A percentile compares a stretch with the other conserved stretches of the same genome.
phyloP scores from a whole-genome alignment of 1,284 basidiomycete genomes.

The Cutaneotrichosporon cavernicola region DNA sequence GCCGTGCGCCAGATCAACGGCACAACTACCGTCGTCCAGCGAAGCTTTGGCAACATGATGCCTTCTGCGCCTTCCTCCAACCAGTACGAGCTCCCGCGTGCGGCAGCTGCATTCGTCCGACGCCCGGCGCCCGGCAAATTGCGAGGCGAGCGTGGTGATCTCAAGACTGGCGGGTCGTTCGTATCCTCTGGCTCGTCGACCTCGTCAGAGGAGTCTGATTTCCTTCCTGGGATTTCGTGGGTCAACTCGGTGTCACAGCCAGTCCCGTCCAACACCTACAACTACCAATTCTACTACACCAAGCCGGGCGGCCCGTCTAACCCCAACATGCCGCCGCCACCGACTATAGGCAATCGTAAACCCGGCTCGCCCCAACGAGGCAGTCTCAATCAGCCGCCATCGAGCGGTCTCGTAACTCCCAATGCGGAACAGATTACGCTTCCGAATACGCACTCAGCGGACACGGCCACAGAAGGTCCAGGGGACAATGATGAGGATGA shows the following conservation, averaged over 20 bases:
- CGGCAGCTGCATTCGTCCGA: slow-evolving; percentile 25
- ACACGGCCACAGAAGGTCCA: slow-evolving; percentile 25
- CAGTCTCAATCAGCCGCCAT: neutral
- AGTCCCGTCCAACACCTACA: slow-evolving; percentile 10
- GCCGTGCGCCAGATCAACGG: slow-evolving; percentile 47
- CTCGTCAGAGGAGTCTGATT: slow-evolving; percentile 47
- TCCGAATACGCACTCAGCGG: neutral
- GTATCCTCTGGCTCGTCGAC: slow-evolving; percentile 34
- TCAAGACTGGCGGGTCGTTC: slow-evolving; percentile 23
- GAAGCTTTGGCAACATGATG: slow-evolving; percentile 20
- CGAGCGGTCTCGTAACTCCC: slow-evolving; percentile 8
- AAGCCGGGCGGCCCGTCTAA: slow-evolving; percentile 8
- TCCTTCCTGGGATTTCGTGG: slow-evolving; percentile 49
- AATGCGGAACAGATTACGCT: neutral
- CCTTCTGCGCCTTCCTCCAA: slow-evolving; percentile 21
- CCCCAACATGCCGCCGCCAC: slow-evolving; percentile 40
- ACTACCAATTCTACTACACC: slow-evolving; percentile 15
- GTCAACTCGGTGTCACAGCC: slow-evolving; percentile 26
- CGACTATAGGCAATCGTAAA: slow-evolving; percentile 19
- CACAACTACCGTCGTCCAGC: slow-evolving; percentile 41
- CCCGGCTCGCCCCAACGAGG: slow-evolving; percentile 23
- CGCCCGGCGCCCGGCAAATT: slow-evolving; percentile 14
- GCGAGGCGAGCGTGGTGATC: slow-evolving; percentile 28
- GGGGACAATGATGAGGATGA: slow-evolving; percentile 48
- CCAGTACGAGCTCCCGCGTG: slow-evolving; percentile 27